phyloP scores from a whole-genome alignment of 768 basidiomycete genomes.

The Phaeotremella fagi region DNA sequence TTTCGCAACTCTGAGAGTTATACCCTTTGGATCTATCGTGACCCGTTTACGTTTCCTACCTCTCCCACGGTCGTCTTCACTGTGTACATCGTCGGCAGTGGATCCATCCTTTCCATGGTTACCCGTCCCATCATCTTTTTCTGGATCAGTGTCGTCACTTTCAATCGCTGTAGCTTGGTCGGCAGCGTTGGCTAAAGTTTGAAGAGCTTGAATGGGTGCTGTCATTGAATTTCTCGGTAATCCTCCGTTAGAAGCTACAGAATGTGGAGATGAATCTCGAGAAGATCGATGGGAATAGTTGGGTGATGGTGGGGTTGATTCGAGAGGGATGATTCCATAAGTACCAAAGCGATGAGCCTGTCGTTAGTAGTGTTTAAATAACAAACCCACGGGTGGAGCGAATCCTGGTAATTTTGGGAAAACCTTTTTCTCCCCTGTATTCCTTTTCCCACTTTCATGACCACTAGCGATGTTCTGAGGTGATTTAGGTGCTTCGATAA shows the following conservation, averaged over 20 bases:
- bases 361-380: constrained; percentile 7
- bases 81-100: not conserved
- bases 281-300: constrained; percentile 22
- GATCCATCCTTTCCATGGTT: constrained; percentile 1
- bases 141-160: not conserved
- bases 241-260: constrained; percentile 87
- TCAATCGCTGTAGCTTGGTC: constrained; percentile 62
- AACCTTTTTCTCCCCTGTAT: constrained; percentile 47
- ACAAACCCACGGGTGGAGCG: constrained; percentile 66
- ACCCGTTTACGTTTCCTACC: constrained; percentile 79
- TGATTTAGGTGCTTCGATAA: constrained; percentile 7
- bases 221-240: constrained; percentile 76
- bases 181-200: constrained; percentile 89
- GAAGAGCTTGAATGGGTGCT: constrained; percentile 89
- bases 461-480: constrained; percentile 26
- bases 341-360: constrained; percentile 86
- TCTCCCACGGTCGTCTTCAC: constrained; percentile 37
- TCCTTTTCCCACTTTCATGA: constrained; percentile 1
- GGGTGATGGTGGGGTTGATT: constrained; percentile 56
- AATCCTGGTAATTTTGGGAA: constrained; percentile 90
- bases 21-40: constrained; percentile 76
- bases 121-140: constrained; percentile 1
- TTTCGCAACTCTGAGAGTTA: constrained; percentile 47
- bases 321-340: constrained; percentile 72
- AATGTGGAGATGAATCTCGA: constrained; percentile 60